phyloP scores from a whole-genome alignment of 2,329 filamentous ascomycete species.

The Ophiocordyceps robertsii region DNA sequence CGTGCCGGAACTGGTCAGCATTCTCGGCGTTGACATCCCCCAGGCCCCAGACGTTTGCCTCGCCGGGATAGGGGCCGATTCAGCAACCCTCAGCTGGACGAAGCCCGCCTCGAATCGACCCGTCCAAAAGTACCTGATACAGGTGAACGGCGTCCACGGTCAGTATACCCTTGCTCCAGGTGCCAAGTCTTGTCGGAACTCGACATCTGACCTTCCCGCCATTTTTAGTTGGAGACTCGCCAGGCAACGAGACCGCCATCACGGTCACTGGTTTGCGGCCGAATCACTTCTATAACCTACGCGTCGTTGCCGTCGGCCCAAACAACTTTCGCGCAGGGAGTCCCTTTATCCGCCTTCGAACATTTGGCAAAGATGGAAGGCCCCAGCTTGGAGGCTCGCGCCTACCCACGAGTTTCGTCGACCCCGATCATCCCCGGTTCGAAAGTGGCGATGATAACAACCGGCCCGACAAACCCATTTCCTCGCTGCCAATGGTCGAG shows the following conservation, averaged over 20 bases:
- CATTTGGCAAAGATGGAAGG: conserved; percentile 51
- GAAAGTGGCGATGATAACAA: conserved; percentile 30
- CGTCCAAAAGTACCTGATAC: conserved; percentile 78
- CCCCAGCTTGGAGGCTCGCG: conserved; percentile 45
- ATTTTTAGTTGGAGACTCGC: conserved; percentile 64
- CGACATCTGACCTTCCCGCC: background rate
- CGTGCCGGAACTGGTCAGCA: conserved; percentile 77
- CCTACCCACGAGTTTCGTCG: conserved; percentile 40
- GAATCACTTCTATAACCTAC: conserved; percentile 82
- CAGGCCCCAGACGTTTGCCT: conserved; percentile 80
- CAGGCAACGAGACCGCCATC: conserved; percentile 42
- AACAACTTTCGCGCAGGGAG: conserved; percentile 91
- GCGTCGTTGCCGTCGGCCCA: conserved; percentile 80
- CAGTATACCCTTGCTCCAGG: conserved; percentile 17
- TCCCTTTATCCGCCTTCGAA: conserved; percentile 70
- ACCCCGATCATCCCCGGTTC: conserved; percentile 32
- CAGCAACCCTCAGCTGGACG: conserved; percentile 85
- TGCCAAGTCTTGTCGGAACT: background rate
- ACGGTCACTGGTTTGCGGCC: conserved; percentile 80
- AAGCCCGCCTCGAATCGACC: conserved; percentile 50
- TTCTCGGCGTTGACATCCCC: conserved; percentile 89
- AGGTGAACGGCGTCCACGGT: conserved; percentile 90
- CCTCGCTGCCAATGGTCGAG: conserved; percentile 44
- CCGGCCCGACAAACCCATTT: conserved; percentile 30
- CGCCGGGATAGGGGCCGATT: conserved; percentile 75